Evolutionary conservation across 2,329 filamentous ascomycete genomes (phyloP).

Genomic region (Penicillium concentricum): DNA sequence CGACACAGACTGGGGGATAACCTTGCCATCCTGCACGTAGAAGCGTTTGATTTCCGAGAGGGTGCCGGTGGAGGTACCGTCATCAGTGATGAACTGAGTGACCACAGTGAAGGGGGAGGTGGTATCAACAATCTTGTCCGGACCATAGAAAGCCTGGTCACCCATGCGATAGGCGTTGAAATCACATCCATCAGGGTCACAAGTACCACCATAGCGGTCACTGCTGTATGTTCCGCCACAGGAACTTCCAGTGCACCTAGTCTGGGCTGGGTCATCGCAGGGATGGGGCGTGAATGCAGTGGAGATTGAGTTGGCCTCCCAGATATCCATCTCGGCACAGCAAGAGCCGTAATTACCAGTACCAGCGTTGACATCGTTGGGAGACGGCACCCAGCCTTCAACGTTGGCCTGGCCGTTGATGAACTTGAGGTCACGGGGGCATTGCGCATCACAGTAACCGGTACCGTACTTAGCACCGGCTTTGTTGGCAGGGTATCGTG

Average conservation of each 20-base stretch:
- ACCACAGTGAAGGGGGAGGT: conserved; percentile 61
- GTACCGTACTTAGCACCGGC: conserved; percentile 61
- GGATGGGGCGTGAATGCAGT: conserved; percentile 65
- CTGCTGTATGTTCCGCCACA: conserved; percentile 55
- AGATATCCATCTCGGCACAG: conserved; percentile 68
- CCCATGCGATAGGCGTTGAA: conserved; percentile 69
- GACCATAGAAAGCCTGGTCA: conserved; percentile 62
- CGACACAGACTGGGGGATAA: conserved; percentile 56
- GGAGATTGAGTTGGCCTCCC: conserved; percentile 66
- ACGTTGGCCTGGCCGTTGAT: conserved; percentile 52
- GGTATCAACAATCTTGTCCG: conserved; percentile 58
- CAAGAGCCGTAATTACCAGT: conserved; percentile 56
- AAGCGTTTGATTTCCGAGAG: conserved; percentile 63
- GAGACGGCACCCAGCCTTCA: conserved; percentile 52
- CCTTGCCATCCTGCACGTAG: conserved; percentile 62
- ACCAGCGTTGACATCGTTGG: conserved; percentile 55
- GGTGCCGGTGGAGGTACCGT: conserved; percentile 50
- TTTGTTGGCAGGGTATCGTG: conserved; percentile 51
- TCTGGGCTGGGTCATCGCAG: conserved; percentile 53
- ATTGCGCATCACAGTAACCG: conserved; percentile 64
- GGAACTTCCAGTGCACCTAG: conserved; percentile 50
- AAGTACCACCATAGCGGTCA: conserved; percentile 59
- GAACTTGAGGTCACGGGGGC: conserved; percentile 49
- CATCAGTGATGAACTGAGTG: conserved; percentile 62
- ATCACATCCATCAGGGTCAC: conserved; percentile 70